phyloP scores from a whole-genome alignment of 2,329 filamentous ascomycete genomes.

The Apiospora arundinis region DNA sequence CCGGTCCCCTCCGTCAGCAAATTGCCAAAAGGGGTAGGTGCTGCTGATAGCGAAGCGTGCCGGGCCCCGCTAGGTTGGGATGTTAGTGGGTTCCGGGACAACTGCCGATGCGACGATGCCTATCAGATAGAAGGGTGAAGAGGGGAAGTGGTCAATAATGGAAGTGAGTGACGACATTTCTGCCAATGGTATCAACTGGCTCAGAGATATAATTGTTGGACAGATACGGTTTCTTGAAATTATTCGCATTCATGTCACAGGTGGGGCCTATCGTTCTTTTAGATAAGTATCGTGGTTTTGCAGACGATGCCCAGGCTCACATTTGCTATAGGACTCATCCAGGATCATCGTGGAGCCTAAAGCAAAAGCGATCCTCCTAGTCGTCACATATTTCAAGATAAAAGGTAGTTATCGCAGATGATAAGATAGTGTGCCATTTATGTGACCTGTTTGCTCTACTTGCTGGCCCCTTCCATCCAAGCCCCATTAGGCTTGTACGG shows the following conservation, averaged over 20 bases:
- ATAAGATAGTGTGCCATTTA: not conserved
- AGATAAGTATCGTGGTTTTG: no score
- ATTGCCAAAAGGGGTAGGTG: slow-evolving; percentile 19
- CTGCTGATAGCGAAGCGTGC: slow-evolving; percentile 5
- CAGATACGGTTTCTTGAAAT: not conserved
- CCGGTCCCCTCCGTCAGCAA: slow-evolving; percentile 2
- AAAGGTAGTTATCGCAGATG: no score
- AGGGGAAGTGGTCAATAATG: not conserved
- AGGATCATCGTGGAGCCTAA: no score
- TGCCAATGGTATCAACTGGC: not conserved
- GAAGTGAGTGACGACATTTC: not conserved
- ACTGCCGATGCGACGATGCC: not conserved
- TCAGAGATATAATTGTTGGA: not conserved
- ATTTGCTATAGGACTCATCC: no score
- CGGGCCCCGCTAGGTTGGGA: not conserved
- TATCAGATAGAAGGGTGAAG: not conserved
- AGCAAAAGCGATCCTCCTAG: no score
- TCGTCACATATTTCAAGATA: no score
- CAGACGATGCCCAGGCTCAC: no score
- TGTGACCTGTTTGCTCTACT: not conserved
- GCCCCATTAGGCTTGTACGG: slow-evolving; percentile 42
- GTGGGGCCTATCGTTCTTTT: not conserved
- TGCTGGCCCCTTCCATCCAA: slow-evolving; percentile 25
- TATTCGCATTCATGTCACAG: not conserved
- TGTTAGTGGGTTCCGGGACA: not conserved